Base-by-base conservation (phyloP, 306 rosid genomes). In the Psophocarpus tetragonolobus region DNA sequence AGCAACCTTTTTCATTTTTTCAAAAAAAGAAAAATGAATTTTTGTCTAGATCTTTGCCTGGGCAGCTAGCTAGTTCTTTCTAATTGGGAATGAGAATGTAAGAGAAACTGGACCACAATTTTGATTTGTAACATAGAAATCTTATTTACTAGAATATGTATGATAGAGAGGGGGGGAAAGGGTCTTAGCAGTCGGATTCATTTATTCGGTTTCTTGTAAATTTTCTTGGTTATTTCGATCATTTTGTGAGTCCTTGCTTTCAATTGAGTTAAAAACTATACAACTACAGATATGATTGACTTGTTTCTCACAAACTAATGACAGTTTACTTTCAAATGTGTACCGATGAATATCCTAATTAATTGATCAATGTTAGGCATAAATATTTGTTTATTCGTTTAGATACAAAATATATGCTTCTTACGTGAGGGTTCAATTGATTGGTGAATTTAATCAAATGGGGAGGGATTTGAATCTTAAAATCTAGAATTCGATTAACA, bases 111-210 rank as follows among this genome's bases (percentile, higher is more conserved):
- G 97, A 83, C 90, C 87, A 84, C 90, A 93, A 88, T 93, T 93
- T 93, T 93, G 97, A 84, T 89, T 88, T 93, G 98, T 89, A 91
- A 89, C 91, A 88, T 91, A 89, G 84, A 78, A 93, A 88, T 82
- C 75, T 75, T 87, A 72, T 87, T 88, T 87, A 77, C 85, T 79
- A 80, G 82, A 85, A 84, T 61, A 87, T 91, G 92, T 84, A 78
- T 75, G 88, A 93, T 89, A 89, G 90, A 74, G 82, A 47, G 65
- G 82, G 80, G 70, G 85, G 75, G 44, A 42, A 73, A 69, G 64
- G 72, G 23, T 47, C 21, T 47, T 45, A 80, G 75, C 69, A 74
- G 83, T 78, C 72, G 80, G 81, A 81, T 81, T 89, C 80, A 72
- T 71, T 85, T 41, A 24, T 74, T 57, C 60, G 20, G 79, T 71